Conservation (phyloP, 2,329 filamentous ascomycete species). For the Ophiocordyceps robertsii region DNA sequence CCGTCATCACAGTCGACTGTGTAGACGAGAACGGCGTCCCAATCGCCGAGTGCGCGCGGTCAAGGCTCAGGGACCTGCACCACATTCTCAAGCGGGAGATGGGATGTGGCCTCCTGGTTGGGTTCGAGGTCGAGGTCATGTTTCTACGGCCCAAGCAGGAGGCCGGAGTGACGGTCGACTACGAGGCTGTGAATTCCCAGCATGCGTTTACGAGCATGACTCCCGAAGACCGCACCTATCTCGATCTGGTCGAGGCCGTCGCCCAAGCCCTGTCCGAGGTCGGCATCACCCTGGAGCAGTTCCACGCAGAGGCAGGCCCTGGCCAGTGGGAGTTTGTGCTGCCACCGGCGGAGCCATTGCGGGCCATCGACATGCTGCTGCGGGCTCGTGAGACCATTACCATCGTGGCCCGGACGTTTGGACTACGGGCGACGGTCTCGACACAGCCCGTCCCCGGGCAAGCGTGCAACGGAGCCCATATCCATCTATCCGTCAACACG, state of each 20-base stretch:
- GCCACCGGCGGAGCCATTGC: constrained; percentile 45
- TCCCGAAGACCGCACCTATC: not conserved
- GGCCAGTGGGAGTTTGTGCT: constrained; percentile 72
- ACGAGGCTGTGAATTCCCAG: too few species aligned
- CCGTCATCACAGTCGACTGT: not conserved
- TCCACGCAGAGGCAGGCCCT: constrained; percentile 59
- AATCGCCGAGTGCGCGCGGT: not conserved
- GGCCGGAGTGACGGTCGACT: too few species aligned
- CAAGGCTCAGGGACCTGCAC: not conserved
- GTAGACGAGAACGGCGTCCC: not conserved
- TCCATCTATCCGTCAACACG: constrained; percentile 43
- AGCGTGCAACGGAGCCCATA: constrained; percentile 54
- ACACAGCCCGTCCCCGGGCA: constrained; percentile 49
- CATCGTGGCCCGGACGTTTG: constrained; percentile 46
- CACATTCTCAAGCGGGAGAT: not conserved
- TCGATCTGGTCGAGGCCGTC: constrained; percentile 29
- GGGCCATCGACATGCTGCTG: constrained; percentile 58
- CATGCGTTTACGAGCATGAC: not conserved
- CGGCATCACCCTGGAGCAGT: constrained; percentile 55
- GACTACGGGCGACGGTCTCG: constrained; percentile 57
- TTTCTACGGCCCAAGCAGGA: not conserved
- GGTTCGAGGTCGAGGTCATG: not conserved
- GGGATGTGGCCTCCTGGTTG: not conserved
- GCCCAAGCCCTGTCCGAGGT: constrained; percentile 38
- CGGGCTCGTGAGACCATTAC: constrained; percentile 58